Percentiles rank a stretch among this genome's conserved stretches.
These are phyloP conservation scores for Flueggea neowawraea DNA, from an alignment of 441 rosid genomes.

Conservation along the genomic window DNA sequence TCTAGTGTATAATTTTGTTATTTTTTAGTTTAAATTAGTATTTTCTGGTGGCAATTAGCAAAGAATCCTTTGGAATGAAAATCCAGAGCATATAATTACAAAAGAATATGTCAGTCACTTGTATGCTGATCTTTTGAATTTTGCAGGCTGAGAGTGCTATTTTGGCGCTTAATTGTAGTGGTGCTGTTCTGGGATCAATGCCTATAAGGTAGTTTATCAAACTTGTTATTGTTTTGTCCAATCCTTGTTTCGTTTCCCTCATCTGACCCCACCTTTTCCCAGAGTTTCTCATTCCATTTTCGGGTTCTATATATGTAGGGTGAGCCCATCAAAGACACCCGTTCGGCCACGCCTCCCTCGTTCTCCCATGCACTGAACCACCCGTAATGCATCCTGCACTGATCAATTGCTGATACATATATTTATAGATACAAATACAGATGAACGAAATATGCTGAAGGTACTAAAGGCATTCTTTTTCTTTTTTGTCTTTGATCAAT, in stretches of 20 bases:
- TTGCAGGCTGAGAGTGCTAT: slow-evolving; percentile 97
- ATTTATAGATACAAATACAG: no score
- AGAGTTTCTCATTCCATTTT: no score
- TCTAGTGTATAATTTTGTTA: no score
- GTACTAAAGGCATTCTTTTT: no score
- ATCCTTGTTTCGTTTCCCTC: neutral
- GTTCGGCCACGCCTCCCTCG: slow-evolving; percentile 75
- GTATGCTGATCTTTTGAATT: neutral
- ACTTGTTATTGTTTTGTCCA: neutral
- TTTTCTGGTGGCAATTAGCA: neutral
- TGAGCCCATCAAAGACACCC: slow-evolving; percentile 99
- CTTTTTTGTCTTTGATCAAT: no score
- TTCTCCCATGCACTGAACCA: slow-evolving; percentile 39
- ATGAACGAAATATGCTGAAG: no score
- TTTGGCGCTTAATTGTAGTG: no score
- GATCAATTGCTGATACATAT: no score
- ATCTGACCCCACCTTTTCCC: neutral
- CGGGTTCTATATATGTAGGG: slow-evolving; percentile 45
- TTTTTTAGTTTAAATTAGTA: no score
- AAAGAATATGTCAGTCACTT: slow-evolving; percentile 14
- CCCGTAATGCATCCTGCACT: slow-evolving; percentile 12
- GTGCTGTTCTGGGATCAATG: slow-evolving; percentile 70
- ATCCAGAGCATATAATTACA: slow-evolving; percentile 22
- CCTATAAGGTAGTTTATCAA: slow-evolving; percentile 66
- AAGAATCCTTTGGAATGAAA: slow-evolving; percentile 6